These are phyloP conservation scores for Pseudogymnoascus sp. DNA, from an alignment of 2,329 filamentous ascomycete genomes.

Conservation along the genomic window DNA sequence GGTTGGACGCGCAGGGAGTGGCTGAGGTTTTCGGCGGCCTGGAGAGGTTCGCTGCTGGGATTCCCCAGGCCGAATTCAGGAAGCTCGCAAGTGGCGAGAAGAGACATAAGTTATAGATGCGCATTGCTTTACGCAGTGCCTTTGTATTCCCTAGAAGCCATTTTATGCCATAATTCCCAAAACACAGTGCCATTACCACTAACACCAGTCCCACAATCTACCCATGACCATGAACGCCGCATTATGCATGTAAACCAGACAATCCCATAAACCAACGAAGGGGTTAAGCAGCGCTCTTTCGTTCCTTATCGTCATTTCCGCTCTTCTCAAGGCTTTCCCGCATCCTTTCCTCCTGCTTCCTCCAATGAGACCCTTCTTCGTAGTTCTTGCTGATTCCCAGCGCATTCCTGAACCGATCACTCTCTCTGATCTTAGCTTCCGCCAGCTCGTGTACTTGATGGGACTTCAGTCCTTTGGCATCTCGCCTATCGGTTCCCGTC, in stretches of 20 bases:
- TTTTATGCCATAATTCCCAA: conserved; percentile 1
- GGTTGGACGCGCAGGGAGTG: conserved; percentile 68
- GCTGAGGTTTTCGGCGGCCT: conserved; percentile 80
- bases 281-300: neutral
- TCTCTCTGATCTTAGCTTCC: conserved; percentile 93
- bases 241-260: neutral
- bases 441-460: conserved; percentile 96
- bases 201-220: neutral
- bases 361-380: conserved; percentile 80
- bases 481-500: conserved; percentile 28
- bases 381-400: conserved; percentile 81
- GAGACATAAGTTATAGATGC: conserved; percentile 73
- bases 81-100: conserved; percentile 83
- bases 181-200: neutral
- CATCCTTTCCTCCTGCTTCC: conserved; percentile 66
- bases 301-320: conserved; percentile 9
- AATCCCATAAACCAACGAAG: neutral
- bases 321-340: conserved; percentile 35
- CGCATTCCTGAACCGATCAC: conserved; percentile 75
- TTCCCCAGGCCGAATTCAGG: conserved; percentile 82
- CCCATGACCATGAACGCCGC: neutral
- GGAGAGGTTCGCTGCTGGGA: conserved; percentile 54
- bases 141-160: conserved; percentile 5
- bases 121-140: conserved; percentile 1
- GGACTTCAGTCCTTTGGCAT: conserved; percentile 60